Evolutionary conservation across 2,329 filamentous ascomycete genomes (phyloP), one percentile per base, ranked within the genome.

Genomic region (Leptoxyphium fumago): DNA sequence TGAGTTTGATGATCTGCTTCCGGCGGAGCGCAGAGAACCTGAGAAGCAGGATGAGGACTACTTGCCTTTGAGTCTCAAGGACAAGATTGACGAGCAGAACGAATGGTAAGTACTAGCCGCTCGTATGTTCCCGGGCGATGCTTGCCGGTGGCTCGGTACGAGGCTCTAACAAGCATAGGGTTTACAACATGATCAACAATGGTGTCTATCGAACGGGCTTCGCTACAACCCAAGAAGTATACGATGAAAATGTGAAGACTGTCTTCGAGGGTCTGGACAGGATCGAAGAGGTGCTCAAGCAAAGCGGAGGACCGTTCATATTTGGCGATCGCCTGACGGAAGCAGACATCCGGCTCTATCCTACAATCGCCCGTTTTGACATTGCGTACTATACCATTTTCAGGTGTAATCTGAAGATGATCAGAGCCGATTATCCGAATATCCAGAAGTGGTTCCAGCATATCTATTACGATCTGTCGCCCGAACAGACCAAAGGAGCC

Each of bases 371-470:
- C 49, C 77, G 81, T 2, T 85, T 85, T 53, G 82, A 87, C 49
- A 66, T 73, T 28, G 82, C 85, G 54, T 93, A 93, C 58, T 82
- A 93, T 43, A 85, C 91, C 66, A 82, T 88, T 64, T 89, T 89
- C 71, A 83, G 83, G 65, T 81, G 77, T 52, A 82, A 81, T 48
- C 54, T 80, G 14, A 75, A 72, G 52, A 77, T 73, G 53, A 76
- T 82, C 46, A 65, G 77, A 2, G 68, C 78, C 50, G 75, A 80
- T 52, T 81, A 77, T 49, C 68, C 67, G 32, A 54, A 56, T 1
- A 57, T 72, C 26, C 62, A 70, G 47, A 58, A 59, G 28, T 72
- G 69, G 69, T 55, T 69, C 48, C 56, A 66, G 45, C 60, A 59
- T 18, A 48, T 72, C 21, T 72, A 72, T 46, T 71, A 65, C 59